These are phyloP conservation scores for Cicer yamashitae DNA, from an alignment of 306 rosid genomes.

Conservation along the genomic window DNA sequence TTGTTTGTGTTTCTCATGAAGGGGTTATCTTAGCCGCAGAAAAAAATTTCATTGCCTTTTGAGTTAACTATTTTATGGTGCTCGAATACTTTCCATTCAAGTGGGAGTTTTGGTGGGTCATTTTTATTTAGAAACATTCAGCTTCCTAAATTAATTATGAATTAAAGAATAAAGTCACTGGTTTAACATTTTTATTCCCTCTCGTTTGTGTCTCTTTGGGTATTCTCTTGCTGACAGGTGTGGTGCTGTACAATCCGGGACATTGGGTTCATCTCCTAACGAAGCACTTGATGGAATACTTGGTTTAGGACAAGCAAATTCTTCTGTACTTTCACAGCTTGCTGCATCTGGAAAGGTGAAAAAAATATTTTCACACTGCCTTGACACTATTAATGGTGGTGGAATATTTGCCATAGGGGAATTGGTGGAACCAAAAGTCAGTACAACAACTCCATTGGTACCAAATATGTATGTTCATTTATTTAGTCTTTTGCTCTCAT, in stretches of 20 bases:
- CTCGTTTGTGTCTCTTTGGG: constrained; percentile 7
- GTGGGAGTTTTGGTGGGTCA: constrained; percentile 3
- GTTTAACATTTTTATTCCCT: constrained; percentile 19
- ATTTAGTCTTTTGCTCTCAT: constrained; percentile 38
- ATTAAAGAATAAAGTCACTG: not conserved
- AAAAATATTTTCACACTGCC: constrained; percentile 89
- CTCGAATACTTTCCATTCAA: constrained; percentile 34
- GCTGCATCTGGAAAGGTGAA: constrained; percentile 85
- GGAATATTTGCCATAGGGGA: constrained; percentile 98
- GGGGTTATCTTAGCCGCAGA: constrained; percentile 24
- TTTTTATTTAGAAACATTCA: constrained; percentile 34
- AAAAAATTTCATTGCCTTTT: not conserved
- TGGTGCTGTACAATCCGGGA: constrained; percentile 77
- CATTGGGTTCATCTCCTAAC: constrained; percentile 58
- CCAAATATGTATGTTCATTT: constrained; percentile 70
- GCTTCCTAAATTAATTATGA: constrained; percentile 27
- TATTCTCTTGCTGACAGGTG: constrained; percentile 62
- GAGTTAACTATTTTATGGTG: constrained; percentile 24
- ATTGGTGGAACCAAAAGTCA: constrained; percentile 85
- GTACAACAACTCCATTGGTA: constrained; percentile 74
- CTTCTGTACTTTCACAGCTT: constrained; percentile 91
- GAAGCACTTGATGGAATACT: constrained; percentile 86
- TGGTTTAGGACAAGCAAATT: constrained; percentile 97
- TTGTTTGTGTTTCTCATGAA: constrained; percentile 24
- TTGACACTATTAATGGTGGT: constrained; percentile 81